Evolutionary conservation across 345 rosid species (phyloP).

Genomic region (Salix viminalis): DNA sequence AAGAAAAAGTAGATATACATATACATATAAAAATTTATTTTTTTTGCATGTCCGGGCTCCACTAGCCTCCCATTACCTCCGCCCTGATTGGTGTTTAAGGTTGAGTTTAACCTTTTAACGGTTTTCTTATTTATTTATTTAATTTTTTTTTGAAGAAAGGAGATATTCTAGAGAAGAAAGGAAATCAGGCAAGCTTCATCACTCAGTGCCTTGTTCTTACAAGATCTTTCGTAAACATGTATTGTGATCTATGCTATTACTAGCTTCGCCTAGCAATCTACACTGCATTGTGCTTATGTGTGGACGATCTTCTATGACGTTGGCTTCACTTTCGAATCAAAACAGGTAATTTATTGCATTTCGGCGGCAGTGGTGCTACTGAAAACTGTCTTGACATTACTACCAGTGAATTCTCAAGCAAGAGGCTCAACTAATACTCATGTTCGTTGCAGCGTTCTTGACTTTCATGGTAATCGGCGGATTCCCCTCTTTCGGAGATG

Average conservation of each 20-base stretch:
- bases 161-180: not conserved
- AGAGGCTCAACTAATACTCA: constrained; percentile 39
- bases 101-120: not conserved
- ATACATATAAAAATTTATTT: too few species aligned
- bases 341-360: constrained; percentile 36
- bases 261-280: constrained; percentile 60
- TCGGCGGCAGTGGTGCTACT: not conserved
- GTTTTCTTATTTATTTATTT: too few species aligned
- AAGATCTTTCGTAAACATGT: constrained; percentile 41
- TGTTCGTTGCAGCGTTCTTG: constrained; percentile 43
- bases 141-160: not conserved
- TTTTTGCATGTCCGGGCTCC: too few species aligned
- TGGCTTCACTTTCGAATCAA: constrained; percentile 44
- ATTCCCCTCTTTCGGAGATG: constrained; percentile 53
- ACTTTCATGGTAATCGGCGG: constrained; percentile 56
- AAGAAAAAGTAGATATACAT: too few species aligned
- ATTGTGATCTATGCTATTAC: constrained; percentile 57
- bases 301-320: constrained; percentile 35
- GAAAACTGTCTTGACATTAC: not conserved
- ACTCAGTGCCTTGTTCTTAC: constrained; percentile 8
- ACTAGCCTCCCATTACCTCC: too few species aligned
- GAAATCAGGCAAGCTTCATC: constrained; percentile 4
- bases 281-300: constrained; percentile 42
- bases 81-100: too few species aligned
- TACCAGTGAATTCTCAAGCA: constrained; percentile 22